Evolutionary conservation across 768 basidiomycete genomes (phyloP).

Genomic region (Boletus pseudo-olivaceus): DNA sequence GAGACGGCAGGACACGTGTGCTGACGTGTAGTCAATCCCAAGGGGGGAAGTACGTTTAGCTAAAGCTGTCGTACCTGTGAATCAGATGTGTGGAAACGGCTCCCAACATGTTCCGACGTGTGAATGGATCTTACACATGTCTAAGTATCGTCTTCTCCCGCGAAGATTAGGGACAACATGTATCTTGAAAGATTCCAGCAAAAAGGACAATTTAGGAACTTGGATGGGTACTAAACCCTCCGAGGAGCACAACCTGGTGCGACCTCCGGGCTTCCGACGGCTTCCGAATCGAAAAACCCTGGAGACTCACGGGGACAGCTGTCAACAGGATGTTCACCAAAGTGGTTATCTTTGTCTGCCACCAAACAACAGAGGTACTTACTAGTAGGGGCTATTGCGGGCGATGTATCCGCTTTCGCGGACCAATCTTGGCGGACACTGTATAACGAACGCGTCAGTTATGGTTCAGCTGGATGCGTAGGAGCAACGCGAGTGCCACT

Average conservation of each 20-base stretch:
- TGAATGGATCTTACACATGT: slow-evolving; percentile 16
- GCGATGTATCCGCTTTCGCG: slow-evolving; percentile 4
- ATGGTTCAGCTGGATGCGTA: neutral
- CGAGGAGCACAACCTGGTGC: neutral
- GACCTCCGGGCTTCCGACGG: slow-evolving; percentile 2
- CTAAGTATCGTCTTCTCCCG: slow-evolving; percentile 23
- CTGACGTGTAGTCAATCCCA: neutral
- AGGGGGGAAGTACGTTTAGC: slow-evolving; percentile 1
- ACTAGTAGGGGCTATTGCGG: neutral
- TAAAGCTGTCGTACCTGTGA: slow-evolving; percentile 10
- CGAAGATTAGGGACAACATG: slow-evolving; percentile 15
- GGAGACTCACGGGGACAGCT: slow-evolving; percentile 3
- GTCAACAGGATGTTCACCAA: slow-evolving; percentile 5
- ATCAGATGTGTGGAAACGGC: slow-evolving; percentile 1
- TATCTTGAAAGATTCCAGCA: slow-evolving; percentile 5
- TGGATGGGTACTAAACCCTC: neutral
- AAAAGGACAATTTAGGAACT: neutral
- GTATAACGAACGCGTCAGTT: neutral
- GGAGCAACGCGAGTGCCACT: neutral
- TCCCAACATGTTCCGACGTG: slow-evolving; percentile 12
- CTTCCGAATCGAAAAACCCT: slow-evolving; percentile 1
- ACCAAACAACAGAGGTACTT: neutral
- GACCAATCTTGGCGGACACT: neutral
- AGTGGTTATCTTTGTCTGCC: neutral
- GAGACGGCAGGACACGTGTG: slow-evolving; percentile 11